These are phyloP conservation scores for Hygrophorus pudorinus DNA, from an alignment of 768 basidiomycete species.

Conservation along the genomic window DNA sequence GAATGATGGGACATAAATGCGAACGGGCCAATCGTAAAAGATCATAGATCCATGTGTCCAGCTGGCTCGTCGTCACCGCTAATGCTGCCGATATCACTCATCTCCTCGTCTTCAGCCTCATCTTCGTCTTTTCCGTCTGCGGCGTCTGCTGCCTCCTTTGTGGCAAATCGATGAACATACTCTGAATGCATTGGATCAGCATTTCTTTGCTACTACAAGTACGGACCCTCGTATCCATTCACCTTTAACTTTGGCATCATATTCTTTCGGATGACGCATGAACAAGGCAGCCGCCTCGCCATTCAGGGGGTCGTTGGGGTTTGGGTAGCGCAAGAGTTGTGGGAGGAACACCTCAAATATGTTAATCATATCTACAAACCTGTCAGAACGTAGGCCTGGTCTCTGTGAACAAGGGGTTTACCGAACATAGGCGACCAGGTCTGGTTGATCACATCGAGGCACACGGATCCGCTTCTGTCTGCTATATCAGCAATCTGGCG, in stretches of 20 bases:
- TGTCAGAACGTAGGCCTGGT: neutral
- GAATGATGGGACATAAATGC: slow-evolving; percentile 7
- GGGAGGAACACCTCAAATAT: slow-evolving; percentile 98
- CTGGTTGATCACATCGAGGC: slow-evolving; percentile 97
- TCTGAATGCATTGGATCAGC: slow-evolving; percentile 36
- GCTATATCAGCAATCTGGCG: slow-evolving; percentile 6
- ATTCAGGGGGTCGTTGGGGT: slow-evolving; percentile 96
- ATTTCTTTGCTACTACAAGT: neutral
- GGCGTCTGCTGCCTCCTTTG: slow-evolving; percentile 80
- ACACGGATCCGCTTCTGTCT: slow-evolving; percentile 89
- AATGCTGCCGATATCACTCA: slow-evolving; percentile 82
- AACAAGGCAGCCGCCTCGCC: slow-evolving; percentile 96
- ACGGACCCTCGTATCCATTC: slow-evolving; percentile 12
- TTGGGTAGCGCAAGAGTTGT: slow-evolving; percentile 94
- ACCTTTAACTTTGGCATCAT: slow-evolving; percentile 92
- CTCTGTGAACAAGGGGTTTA: slow-evolving; percentile 28
- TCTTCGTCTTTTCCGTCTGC: slow-evolving; percentile 50
- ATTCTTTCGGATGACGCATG: slow-evolving; percentile 96
- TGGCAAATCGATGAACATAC: slow-evolving; percentile 93
- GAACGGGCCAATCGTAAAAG: slow-evolving; percentile 1
- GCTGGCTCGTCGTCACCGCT: slow-evolving; percentile 45
- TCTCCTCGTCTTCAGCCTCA: slow-evolving; percentile 72
- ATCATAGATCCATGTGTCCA: slow-evolving; percentile 5
- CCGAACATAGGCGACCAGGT: slow-evolving; percentile 99
- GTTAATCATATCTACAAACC: slow-evolving; percentile 85